A percentile compares a stretch with the other conserved stretches of the same genome.
These are phyloP conservation scores for Glaciozyma antarctica DNA, from an alignment of 768 basidiomycete species.

Conservation along the genomic window DNA sequence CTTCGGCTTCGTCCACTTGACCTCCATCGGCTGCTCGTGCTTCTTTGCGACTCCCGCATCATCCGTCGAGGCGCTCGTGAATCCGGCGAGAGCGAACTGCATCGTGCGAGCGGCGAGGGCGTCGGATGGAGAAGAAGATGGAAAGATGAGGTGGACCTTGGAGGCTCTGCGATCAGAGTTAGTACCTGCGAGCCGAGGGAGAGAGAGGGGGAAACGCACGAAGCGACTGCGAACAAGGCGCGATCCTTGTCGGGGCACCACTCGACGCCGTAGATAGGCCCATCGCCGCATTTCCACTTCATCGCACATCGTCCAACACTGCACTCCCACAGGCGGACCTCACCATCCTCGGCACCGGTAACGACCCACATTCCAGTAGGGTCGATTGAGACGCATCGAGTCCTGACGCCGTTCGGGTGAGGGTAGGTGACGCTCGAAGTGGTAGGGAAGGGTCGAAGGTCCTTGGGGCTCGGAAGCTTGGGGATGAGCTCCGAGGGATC, in stretches of 20 bases:
- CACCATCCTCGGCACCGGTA: conserved; percentile 81
- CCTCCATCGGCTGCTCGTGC: conserved; percentile 36
- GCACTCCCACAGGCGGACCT: conserved; percentile 82
- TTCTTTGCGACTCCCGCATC: conserved; percentile 23
- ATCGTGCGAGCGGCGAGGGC: conserved; percentile 52
- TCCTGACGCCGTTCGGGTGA: conserved; percentile 56
- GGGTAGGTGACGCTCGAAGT: conserved; percentile 63
- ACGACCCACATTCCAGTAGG: conserved; percentile 84
- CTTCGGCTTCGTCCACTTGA: conserved; percentile 41
- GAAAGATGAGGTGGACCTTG: conserved; percentile 64
- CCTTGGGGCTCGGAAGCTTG: conserved; percentile 83
- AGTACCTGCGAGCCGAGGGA: not conserved
- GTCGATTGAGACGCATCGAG: conserved; percentile 66
- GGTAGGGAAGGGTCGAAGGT: conserved; percentile 86
- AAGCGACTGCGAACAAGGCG: conserved; percentile 33
- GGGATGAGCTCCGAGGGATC: conserved; percentile 75
- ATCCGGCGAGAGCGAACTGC: conserved; percentile 53
- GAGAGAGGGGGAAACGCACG: conserved; percentile 17
- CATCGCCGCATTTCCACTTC: conserved; percentile 62
- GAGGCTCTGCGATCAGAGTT: conserved; percentile 53
- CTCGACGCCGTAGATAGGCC: conserved; percentile 62
- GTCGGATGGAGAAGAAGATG: conserved; percentile 61
- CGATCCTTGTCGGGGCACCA: conserved; percentile 70
- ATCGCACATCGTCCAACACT: conserved; percentile 79
- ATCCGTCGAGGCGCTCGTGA: conserved; percentile 49